These are phyloP conservation scores for Orbilia quercus DNA, from an alignment of 2,329 filamentous ascomycete genomes.

Conservation along the genomic window DNA sequence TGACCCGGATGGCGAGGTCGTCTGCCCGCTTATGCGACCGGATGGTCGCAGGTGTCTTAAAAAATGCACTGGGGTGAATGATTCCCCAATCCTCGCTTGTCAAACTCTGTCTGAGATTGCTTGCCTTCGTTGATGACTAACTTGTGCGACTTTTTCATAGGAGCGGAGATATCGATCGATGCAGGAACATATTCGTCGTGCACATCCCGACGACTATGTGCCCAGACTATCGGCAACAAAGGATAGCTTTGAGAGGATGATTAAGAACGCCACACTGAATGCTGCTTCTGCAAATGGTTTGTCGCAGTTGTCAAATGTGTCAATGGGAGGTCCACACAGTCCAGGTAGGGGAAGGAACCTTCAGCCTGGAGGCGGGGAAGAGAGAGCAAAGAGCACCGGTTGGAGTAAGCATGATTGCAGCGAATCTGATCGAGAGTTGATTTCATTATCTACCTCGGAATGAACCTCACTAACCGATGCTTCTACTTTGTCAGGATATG, in stretches of 20 bases:
- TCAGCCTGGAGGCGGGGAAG: conserved; percentile 46
- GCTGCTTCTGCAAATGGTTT: conserved; percentile 8
- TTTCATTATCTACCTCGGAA: not conserved
- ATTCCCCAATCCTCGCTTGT: conserved; percentile 5
- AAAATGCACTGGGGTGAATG: conserved; percentile 95
- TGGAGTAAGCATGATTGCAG: conserved; percentile 40
- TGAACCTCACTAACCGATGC: not conserved
- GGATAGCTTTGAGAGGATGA: conserved; percentile 93
- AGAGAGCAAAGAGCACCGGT: conserved; percentile 50
- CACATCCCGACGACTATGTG: conserved; percentile 96
- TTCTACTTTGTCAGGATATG: conserved; percentile 31
- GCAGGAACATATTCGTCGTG: conserved; percentile 98
- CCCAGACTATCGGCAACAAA: conserved; percentile 97
- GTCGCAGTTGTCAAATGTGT: conserved; percentile 25
- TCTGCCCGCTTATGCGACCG: conserved; percentile 93
- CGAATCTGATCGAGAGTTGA: not conserved
- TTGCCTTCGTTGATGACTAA: conserved; percentile 20
- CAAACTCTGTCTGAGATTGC: not conserved
- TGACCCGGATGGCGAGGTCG: conserved; percentile 73
- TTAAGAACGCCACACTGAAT: conserved; percentile 63
- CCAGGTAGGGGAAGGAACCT: conserved; percentile 44
- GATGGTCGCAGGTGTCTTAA: conserved; percentile 98
- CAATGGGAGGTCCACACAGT: conserved; percentile 41
- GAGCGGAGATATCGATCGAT: conserved; percentile 81
- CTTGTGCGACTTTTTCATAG: conserved; percentile 25